A percentile compares a stretch with the other conserved stretches of the same genome.
These are phyloP conservation scores for Syzygium grande DNA, from an alignment of 345 rosid species.

Conservation along the genomic window DNA sequence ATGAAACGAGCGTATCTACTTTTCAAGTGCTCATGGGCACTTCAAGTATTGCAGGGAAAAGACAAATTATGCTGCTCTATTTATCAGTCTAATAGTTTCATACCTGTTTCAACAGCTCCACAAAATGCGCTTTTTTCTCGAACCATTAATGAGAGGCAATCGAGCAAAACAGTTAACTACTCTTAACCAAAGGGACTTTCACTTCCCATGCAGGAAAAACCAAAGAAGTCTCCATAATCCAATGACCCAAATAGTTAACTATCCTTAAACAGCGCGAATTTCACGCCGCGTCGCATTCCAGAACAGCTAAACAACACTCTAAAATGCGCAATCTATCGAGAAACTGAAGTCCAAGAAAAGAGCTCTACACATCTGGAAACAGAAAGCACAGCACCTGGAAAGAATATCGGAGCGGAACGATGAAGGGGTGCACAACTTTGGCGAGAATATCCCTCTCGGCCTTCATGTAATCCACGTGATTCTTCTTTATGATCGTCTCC, in stretches of 20 bases:
- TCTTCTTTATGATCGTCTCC: constrained; percentile 52
- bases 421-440: constrained; percentile 57
- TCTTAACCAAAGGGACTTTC: neutral
- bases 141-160: neutral
- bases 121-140: neutral
- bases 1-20: neutral
- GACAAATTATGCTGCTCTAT: neutral
- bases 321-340: neutral
- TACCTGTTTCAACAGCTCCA: neutral
- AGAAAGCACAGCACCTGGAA: constrained; percentile 42
- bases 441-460: constrained; percentile 74
- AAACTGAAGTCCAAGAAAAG: neutral
- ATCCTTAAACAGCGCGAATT: neutral
- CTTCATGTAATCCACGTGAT: constrained; percentile 71
- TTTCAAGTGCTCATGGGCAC: neutral
- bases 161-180: neutral
- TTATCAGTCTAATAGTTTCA: neutral
- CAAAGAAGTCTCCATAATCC: neutral
- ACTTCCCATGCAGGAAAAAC: neutral
- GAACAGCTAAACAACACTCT: neutral
- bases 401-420: constrained; percentile 69
- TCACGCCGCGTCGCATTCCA: neutral
- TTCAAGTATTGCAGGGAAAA: neutral
- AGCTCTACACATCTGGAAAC: neutral
- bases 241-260: neutral